Evolutionary conservation across 441 rosid genomes (phyloP).

Genomic region (Geranium incanum): DNA sequence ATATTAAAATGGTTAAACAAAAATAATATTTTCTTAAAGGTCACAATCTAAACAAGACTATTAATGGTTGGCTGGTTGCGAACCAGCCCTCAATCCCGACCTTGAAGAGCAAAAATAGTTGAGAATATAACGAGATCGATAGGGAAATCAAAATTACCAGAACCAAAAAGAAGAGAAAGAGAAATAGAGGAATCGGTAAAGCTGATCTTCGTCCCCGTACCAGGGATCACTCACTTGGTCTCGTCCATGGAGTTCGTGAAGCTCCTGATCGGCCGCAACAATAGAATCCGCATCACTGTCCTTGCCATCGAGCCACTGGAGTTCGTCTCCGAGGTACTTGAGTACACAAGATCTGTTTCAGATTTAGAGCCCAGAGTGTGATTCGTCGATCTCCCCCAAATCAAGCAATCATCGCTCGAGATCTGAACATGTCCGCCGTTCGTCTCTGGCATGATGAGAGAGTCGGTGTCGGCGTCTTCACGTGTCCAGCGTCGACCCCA

Average conservation of each 20-base stretch:
- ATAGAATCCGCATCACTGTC: conserved; percentile 33
- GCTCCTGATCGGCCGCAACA: conserved; percentile 31
- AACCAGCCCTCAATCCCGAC: too few species aligned
- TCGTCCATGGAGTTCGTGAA: conserved; percentile 40
- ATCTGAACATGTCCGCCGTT: not conserved
- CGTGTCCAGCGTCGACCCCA: too few species aligned
- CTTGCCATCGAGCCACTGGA: conserved; percentile 34
- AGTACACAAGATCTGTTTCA: conserved; percentile 27
- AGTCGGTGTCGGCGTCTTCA: too few species aligned
- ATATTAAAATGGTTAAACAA: too few species aligned
- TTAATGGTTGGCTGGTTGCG: too few species aligned
- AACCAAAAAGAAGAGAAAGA: not conserved
- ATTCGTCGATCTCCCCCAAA: conserved; percentile 34
- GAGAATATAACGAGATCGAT: too few species aligned
- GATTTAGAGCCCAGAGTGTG: conserved; percentile 33
- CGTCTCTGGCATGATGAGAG: too few species aligned
- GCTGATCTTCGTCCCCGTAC: conserved; percentile 43
- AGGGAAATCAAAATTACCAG: too few species aligned
- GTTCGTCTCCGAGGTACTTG: conserved; percentile 16
- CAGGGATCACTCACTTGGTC: conserved; percentile 41
- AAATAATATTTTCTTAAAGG: too few species aligned
- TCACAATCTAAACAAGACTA: too few species aligned
- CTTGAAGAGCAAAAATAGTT: too few species aligned
- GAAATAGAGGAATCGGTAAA: conserved; percentile 29
- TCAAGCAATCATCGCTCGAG: conserved; percentile 23